Evolutionary conservation across 2,329 filamentous ascomycete species (phyloP).

Genomic region (Ustulina deusta): DNA sequence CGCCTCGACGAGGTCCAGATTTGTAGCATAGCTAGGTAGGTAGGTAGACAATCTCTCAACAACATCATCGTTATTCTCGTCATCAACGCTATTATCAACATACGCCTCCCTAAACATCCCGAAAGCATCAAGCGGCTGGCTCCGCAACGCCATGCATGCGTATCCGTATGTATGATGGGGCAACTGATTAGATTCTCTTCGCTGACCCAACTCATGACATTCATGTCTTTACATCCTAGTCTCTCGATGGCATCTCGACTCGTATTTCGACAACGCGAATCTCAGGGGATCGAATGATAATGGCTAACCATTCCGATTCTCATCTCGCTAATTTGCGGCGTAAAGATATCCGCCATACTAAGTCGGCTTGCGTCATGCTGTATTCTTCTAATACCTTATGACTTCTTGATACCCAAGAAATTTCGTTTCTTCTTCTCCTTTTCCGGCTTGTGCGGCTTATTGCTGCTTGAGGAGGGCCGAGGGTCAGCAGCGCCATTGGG

Average conservation of each 20-base stretch:
- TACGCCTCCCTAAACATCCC: not conserved
- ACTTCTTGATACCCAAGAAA: constrained; percentile 70
- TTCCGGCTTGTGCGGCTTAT: constrained; percentile 64
- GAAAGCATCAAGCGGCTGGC: constrained; percentile 5
- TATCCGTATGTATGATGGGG: constrained; percentile 7
- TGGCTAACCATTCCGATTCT: constrained; percentile 17
- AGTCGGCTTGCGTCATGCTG: not conserved
- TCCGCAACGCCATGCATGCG: constrained; percentile 28
- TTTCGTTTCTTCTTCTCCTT: constrained; percentile 71
- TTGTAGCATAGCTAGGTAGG: not conserved
- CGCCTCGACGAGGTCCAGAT: not conserved
- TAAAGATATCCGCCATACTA: not conserved
- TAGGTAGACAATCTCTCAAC: not conserved
- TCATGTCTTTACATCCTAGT: not conserved
- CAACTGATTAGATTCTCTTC: not conserved
- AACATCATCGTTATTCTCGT: constrained; percentile 21
- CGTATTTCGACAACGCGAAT: not conserved
- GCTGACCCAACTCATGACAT: not conserved
- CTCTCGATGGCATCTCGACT: not conserved
- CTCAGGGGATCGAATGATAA: not conserved
- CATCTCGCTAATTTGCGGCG: not conserved
- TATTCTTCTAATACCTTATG: constrained; percentile 6
- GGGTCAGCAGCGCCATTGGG: constrained; percentile 43
- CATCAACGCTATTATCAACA: constrained; percentile 13
- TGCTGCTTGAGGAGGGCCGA: constrained; percentile 42